These are phyloP conservation scores for Dujonia santamariae DNA, from an alignment of 1,139 yeast genomes.

Conservation along the genomic window DNA sequence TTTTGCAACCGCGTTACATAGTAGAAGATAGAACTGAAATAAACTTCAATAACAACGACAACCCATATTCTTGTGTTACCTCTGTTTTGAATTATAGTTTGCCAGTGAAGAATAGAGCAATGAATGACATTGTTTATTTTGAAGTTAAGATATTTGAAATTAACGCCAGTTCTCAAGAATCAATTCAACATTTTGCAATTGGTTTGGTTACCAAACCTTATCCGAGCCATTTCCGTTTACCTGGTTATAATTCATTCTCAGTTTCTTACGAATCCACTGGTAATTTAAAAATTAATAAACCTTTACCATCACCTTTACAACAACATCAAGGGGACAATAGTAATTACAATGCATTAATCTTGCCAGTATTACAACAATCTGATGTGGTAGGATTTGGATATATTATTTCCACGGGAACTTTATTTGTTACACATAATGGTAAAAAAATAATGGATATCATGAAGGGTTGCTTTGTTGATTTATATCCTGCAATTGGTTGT, in stretches of 20 bases:
- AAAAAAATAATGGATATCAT: constrained; percentile 80
- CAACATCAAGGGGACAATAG: constrained; percentile 49
- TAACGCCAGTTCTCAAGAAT: constrained; percentile 9
- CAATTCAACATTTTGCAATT: constrained; percentile 50
- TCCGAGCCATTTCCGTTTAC: constrained; percentile 75
- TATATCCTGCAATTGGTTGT: constrained; percentile 90
- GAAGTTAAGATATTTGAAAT: constrained; percentile 65
- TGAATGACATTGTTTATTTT: constrained; percentile 65
- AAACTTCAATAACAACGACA: constrained; percentile 44
- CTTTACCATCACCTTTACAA: constrained; percentile 52
- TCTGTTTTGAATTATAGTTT: constrained; percentile 57
- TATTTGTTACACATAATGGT: constrained; percentile 90
- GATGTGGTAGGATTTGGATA: constrained; percentile 94
- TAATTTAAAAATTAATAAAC: constrained; percentile 74
- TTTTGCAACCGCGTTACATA: constrained; percentile 32
- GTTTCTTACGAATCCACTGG: constrained; percentile 90
- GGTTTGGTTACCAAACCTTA: constrained; percentile 89
- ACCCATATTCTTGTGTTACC: constrained; percentile 45
- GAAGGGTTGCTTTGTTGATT: constrained; percentile 72
- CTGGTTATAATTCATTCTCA: constrained; percentile 80
- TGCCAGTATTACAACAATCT: constrained; percentile 77
- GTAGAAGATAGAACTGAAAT: constrained; percentile 68
- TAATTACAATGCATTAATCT: constrained; percentile 56
- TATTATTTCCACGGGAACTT: constrained; percentile 72
- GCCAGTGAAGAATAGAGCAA: constrained; percentile 53